Percentiles rank a stretch among this genome's conserved stretches.
Conservation (phyloP, 805 yeast species). For the Teunomyces stri region DNA sequence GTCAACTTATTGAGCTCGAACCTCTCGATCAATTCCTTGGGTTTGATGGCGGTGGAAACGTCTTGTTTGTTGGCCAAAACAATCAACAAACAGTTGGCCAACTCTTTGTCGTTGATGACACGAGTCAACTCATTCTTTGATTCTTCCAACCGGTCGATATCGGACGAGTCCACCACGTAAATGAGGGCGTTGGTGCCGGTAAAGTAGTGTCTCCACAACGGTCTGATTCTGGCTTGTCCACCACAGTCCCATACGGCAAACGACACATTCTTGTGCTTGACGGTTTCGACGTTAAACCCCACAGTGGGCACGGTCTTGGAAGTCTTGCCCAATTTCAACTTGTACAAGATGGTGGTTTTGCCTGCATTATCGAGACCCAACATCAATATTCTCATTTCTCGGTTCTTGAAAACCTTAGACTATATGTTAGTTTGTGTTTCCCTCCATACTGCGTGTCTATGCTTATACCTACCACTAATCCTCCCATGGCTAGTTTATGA, state of each 20-base stretch:
- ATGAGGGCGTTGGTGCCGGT: slow-evolving; percentile 91
- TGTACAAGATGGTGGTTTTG: slow-evolving; percentile 84
- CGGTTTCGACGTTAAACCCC: slow-evolving; percentile 89
- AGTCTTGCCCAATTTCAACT: slow-evolving; percentile 71
- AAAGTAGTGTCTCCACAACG: slow-evolving; percentile 93
- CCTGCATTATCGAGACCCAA: slow-evolving; percentile 93
- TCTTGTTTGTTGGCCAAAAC: slow-evolving; percentile 92
- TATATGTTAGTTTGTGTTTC: slow-evolving; percentile 4
- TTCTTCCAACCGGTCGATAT: slow-evolving; percentile 67
- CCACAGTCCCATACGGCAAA: slow-evolving; percentile 96
- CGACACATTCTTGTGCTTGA: slow-evolving; percentile 74
- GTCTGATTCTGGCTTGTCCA: slow-evolving; percentile 90
- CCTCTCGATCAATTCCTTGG: slow-evolving; percentile 74
- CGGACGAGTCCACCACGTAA: slow-evolving; percentile 85
- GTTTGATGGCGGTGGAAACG: slow-evolving; percentile 65
- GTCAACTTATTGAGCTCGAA: slow-evolving; percentile 61
- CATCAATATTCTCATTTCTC: slow-evolving; percentile 95
- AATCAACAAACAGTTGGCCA: slow-evolving; percentile 72
- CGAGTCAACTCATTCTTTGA: slow-evolving; percentile 75
- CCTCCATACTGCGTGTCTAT: no score
- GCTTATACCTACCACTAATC: slow-evolving; percentile 17
- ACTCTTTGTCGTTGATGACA: slow-evolving; percentile 79
- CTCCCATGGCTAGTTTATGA: slow-evolving; percentile 15
- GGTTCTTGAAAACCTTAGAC: slow-evolving; percentile 60
- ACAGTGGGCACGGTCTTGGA: slow-evolving; percentile 87